Percentiles rank a stretch among this genome's conserved stretches.
Evolutionary conservation across 129 eudicot genomes (phyloP).

Genomic region (Flaveria robusta): DNA sequence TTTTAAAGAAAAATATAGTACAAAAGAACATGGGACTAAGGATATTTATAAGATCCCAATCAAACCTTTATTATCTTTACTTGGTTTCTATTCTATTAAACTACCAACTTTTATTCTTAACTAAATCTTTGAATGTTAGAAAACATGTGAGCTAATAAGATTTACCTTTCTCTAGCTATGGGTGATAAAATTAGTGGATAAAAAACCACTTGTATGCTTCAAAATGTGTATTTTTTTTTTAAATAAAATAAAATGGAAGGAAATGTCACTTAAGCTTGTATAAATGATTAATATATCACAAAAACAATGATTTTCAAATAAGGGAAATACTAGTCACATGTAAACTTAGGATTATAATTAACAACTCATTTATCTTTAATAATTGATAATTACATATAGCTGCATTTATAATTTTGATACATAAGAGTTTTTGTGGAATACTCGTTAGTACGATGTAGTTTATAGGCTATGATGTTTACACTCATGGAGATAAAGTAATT

Average conservation of each 20-base stretch:
- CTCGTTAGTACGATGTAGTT: background rate
- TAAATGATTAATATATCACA: background rate
- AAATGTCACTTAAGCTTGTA: too few relatives aligned
- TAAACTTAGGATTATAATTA: background rate
- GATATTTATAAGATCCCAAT: constrained; percentile 21
- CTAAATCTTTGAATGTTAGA: background rate
- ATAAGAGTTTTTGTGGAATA: background rate
- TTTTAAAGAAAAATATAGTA: background rate
- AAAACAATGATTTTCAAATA: background rate
- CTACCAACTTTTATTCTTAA: background rate
- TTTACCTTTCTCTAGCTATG: background rate
- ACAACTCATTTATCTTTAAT: background rate
- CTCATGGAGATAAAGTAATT: background rate
- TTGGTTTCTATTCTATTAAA: background rate
- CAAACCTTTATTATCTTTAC: constrained; percentile 5
- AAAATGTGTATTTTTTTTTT: too few relatives aligned
- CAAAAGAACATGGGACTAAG: constrained; percentile 35
- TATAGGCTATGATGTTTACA: background rate
- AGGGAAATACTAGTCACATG: background rate
- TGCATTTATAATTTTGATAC: background rate
- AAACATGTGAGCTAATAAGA: background rate
- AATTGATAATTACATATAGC: background rate
- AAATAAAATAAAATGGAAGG: too few relatives aligned
- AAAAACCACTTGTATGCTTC: too few relatives aligned
- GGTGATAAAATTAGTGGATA: background rate